Base-by-base conservation (phyloP, 1,284 basidiomycete species). In the Heimioporus punctisporus region DNA sequence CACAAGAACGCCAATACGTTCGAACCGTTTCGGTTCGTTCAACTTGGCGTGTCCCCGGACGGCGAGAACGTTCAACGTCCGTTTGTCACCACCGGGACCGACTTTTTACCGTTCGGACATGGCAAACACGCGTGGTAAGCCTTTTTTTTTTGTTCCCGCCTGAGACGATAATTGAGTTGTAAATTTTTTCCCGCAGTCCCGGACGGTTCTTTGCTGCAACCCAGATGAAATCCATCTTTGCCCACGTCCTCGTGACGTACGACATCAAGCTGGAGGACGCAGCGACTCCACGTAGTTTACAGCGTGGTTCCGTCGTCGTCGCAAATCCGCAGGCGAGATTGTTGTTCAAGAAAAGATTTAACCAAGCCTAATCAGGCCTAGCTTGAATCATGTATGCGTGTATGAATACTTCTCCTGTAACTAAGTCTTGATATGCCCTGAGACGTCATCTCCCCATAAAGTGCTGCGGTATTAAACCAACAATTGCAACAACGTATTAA, bases 21-120 rank as follows among this genome's bases (percentile, higher is more conserved):
- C 52, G 61, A 74, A 34, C 68, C 69, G 1, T 74, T 68, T 52
- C 64, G 74, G 12, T 76, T 74, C 48, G 54, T 14, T 23, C 7
- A 30, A n/a, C n/a, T n/a, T n/a, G n/a, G n/a, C n/a, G n/a, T n/a
- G n/a, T n/a, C n/a, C 28, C 40, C 46, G 48, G 28, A 44, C n/a
- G 43, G 46, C 19, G 23, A 51, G 23, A 43, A 46, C 2, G 41
- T 15, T 2, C 43, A 52, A 21, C 47, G 49, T n/a, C 46, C 55
- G 1, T 54, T 58, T 12, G 44, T 42, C 5, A 51, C 56, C 23
- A 58, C 57, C 9, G 54, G 43, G 19, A 17, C 46, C 6, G 48
- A 58, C 12, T 58, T 51, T 17, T 41, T 59, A 9, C 39, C 49
- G 10, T 56, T 56, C 26, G 55, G 55, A 19, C 48, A 55, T 24